phyloP scores from a whole-genome alignment of 192 early-diverging fungal genomes.

The Chytriomyces confervae region DNA sequence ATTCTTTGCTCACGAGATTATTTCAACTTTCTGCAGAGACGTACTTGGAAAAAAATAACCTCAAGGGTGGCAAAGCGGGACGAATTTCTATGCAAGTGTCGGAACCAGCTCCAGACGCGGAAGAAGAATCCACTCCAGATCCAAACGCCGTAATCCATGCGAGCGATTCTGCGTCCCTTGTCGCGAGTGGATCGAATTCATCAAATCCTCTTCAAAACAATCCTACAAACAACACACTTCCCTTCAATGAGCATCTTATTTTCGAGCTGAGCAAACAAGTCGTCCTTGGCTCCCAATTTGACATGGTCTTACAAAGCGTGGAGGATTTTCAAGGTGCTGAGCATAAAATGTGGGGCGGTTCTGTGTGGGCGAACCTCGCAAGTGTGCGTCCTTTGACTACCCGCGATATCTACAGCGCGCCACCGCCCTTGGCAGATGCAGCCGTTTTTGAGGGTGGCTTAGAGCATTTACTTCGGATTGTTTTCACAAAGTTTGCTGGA shows the following conservation, averaged over 20 bases:
- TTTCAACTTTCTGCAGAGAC: conserved; percentile 8
- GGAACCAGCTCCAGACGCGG: background rate
- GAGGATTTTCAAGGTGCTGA: conserved; percentile 48
- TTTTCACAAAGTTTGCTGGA: conserved; percentile 59
- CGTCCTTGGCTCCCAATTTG: conserved; percentile 49
- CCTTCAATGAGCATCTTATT: conserved; percentile 52
- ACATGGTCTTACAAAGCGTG: conserved; percentile 50
- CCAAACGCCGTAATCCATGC: background rate
- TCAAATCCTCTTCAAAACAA: background rate
- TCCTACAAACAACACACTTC: conserved; percentile 30
- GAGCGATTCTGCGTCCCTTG: background rate
- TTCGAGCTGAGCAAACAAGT: conserved; percentile 56
- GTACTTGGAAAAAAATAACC: conserved; percentile 35
- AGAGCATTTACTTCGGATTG: conserved; percentile 53
- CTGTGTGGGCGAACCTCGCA: conserved; percentile 53
- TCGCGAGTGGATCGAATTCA: background rate
- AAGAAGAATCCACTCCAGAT: background rate
- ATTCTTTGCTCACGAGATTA: background rate
- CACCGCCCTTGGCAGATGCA: conserved; percentile 15
- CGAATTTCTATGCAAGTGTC: conserved; percentile 14
- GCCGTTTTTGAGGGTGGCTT: conserved; percentile 49
- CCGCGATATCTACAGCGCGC: conserved; percentile 32
- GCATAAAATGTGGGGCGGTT: conserved; percentile 53
- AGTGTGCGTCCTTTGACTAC: conserved; percentile 51
- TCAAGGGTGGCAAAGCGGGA: background rate